These are phyloP conservation scores for Leptomonas pyrrhocoris DNA, from an alignment of 208 protist genomes.

Conservation along the genomic window DNA sequence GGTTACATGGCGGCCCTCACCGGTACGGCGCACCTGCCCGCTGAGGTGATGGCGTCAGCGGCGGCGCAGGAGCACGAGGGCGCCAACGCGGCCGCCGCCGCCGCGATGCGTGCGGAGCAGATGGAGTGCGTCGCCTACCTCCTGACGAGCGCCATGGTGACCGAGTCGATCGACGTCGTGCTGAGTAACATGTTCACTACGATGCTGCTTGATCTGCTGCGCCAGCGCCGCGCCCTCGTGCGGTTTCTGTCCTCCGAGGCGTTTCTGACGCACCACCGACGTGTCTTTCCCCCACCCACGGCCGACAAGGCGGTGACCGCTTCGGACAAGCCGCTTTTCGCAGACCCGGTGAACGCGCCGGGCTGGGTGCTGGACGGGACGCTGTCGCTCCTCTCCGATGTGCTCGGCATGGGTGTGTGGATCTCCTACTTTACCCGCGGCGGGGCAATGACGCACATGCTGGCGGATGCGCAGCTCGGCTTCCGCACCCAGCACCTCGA, in stretches of 20 bases:
- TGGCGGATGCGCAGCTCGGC: conserved; percentile 36
- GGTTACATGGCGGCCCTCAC: conserved; percentile 71
- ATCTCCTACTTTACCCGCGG: conserved; percentile 72
- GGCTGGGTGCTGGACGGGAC: conserved; percentile 72
- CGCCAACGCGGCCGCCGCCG: conserved; percentile 14
- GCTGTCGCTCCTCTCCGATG: conserved; percentile 70
- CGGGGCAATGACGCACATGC: conserved; percentile 61
- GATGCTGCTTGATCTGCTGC: conserved; percentile 44
- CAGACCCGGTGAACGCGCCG: conserved; percentile 42
- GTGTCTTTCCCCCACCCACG: conserved; percentile 33
- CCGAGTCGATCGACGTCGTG: conserved; percentile 70
- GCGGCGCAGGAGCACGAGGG: conserved; percentile 23
- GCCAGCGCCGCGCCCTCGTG: conserved; percentile 54
- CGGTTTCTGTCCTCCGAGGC: conserved; percentile 49
- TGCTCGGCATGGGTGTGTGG: conserved; percentile 66
- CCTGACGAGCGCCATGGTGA: conserved; percentile 69
- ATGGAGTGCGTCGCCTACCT: conserved; percentile 56
- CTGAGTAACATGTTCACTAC: conserved; percentile 56
- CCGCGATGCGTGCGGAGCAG: conserved; percentile 31
- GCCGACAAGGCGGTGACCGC: conserved; percentile 3
- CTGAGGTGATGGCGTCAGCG: conserved; percentile 18
- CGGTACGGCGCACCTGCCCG: conserved; percentile 33
- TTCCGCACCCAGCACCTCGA: conserved; percentile 80
- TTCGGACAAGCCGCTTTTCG: conserved; percentile 32
- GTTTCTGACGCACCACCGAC: conserved; percentile 43